phyloP scores from a whole-genome alignment of 352 stramenopile species.

The Halophytophthora polymorphica region DNA sequence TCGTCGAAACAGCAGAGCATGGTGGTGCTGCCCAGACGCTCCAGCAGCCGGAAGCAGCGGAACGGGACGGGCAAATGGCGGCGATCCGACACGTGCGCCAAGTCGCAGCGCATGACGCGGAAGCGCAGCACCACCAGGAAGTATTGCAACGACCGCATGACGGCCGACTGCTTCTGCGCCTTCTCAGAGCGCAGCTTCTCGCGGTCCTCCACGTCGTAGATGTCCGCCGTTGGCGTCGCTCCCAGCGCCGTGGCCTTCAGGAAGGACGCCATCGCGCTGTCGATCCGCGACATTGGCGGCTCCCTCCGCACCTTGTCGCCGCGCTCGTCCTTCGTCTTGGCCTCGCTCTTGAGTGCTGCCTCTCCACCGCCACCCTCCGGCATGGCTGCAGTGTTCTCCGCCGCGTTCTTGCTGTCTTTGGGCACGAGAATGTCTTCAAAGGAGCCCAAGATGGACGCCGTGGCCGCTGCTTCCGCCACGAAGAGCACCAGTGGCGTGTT shows the following conservation, averaged over 20 bases:
- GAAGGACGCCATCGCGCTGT: constrained; percentile 27
- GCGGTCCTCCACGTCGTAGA: constrained; percentile 83
- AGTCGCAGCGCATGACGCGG: constrained; percentile 46
- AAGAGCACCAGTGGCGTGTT: constrained; percentile 81
- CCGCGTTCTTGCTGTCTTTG: constrained; percentile 15
- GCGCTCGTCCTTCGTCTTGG: background rate
- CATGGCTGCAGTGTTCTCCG: constrained; percentile 4
- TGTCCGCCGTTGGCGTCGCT: constrained; percentile 35
- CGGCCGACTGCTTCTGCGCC: constrained; percentile 55
- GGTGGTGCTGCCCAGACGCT: constrained; percentile 78
- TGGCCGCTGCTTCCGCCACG: constrained; percentile 66
- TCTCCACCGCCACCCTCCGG: background rate
- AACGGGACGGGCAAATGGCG: constrained; percentile 58
- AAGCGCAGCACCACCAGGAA: constrained; percentile 70
- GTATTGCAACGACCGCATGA: constrained; percentile 70
- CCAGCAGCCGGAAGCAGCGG: constrained; percentile 71
- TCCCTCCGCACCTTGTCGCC: constrained; percentile 2
- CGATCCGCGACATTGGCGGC: constrained; percentile 16
- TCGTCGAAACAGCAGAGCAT: constrained; percentile 89
- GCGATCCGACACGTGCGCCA: constrained; percentile 44
- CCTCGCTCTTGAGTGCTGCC: background rate
- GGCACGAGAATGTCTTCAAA: constrained; percentile 64
- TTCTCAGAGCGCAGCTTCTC: constrained; percentile 77
- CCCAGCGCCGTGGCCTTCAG: constrained; percentile 23
- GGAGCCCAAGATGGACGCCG: constrained; percentile 67